Evolutionary conservation across 371 early-diverging fungal species (phyloP), one percentile per base, ranked within the genome.

Genomic region (Mortierella sp.): DNA sequence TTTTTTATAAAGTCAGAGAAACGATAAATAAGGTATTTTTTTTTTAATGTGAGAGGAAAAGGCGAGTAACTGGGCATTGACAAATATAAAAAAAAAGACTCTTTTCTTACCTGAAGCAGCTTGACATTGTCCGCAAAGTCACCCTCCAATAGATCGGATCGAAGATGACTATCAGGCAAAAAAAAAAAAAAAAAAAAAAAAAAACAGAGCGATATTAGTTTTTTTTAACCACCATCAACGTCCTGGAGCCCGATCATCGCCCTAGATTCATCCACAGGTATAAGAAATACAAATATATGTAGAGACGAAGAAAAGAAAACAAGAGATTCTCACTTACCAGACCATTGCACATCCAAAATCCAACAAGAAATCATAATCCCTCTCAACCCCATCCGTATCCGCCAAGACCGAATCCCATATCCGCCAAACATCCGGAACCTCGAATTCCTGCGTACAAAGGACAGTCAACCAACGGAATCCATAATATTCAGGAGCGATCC

Each of bases 401-500:
- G 95, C 90, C 53, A 95, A 81, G 16, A 94, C 70, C 37, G 94
- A 88, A 77, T 96, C 96, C 96, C 96, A 96, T 47, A 96, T 75
- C 16, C 93, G 84, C 63, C 95, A 89, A 0, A 94, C 90, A 75
- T 93, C 93, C 0, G 95, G 95, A 18, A 96, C 76, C 53, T 87
- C 84, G 84, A 92, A 95, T 83, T 95, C 96, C 73, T 94, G 94
- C 1, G 94, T 88, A 48, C 92, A 91, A 46, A 94, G 74, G 4
- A 94, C 94, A 3, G 95, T 91, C 59, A 95, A 82, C 96, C 96
- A 96, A 0, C 95, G 88, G 74, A 96, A 92, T 15, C 92, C 89
- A 82, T 92, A 96, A 67, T 91, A 94, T 46, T 91, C 90, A 28
- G 94, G 91, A 56, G 92, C 87, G 53, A 94, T 84, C 60, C 88